Evolutionary conservation across 148 eudicot species (phyloP).

Genomic region (Fagopyrum esculentum): DNA sequence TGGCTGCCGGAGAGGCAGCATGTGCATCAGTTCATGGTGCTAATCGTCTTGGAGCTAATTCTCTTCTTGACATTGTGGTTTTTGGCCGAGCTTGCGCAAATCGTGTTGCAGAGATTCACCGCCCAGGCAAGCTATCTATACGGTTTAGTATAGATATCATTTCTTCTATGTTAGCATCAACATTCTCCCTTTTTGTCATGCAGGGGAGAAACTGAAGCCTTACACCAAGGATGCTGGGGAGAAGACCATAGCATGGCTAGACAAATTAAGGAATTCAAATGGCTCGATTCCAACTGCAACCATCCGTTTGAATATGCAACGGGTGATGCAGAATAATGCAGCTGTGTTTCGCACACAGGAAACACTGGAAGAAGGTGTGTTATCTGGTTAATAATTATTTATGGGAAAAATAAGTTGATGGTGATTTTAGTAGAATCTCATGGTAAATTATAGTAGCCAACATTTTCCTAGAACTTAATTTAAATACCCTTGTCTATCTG

Average conservation of each 20-base stretch:
- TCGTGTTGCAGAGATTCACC: constrained; percentile 78
- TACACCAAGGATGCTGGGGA: constrained; percentile 83
- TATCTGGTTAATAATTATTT: background rate
- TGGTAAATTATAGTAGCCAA: too few species aligned
- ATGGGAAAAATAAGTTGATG: too few species aligned
- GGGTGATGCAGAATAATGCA: constrained; percentile 93
- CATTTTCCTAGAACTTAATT: too few species aligned
- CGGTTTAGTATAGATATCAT: background rate
- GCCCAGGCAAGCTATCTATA: constrained; percentile 47
- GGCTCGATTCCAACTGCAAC: constrained; percentile 81
- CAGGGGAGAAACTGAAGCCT: constrained; percentile 84
- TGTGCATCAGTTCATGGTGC: constrained; percentile 99
- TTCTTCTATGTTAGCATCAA: background rate
- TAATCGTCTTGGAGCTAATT: constrained; percentile 76
- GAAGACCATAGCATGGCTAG: constrained; percentile 82
- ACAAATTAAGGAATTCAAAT: constrained; percentile 73
- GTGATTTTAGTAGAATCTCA: too few species aligned
- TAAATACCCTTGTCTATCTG: too few species aligned
- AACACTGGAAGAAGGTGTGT: constrained; percentile 82
- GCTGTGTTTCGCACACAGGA: constrained; percentile 93
- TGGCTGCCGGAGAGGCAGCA: constrained; percentile 98
- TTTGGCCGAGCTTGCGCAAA: constrained; percentile 97
- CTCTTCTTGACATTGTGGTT: constrained; percentile 44
- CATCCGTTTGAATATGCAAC: constrained; percentile 87
- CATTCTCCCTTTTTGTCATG: background rate